Base-by-base conservation (phyloP, 495 filamentous ascomycete genomes). In the Mycothermus thermophilus region DNA sequence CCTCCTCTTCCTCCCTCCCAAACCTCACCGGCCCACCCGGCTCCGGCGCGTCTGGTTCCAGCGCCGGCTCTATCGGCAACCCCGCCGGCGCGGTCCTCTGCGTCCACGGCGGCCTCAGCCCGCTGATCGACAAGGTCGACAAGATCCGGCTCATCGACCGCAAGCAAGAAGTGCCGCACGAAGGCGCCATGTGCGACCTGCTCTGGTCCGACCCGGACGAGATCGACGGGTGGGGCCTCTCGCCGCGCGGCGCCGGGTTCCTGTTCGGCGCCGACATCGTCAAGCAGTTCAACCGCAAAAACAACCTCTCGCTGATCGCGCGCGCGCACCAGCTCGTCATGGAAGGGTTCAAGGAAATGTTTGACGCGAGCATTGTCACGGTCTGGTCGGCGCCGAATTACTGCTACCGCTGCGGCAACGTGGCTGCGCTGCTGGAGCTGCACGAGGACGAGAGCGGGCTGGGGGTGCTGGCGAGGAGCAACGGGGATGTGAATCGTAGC, bases 331-430 rank as follows among this genome's bases (percentile, higher is more conserved):
- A 97, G 59, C 74, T 97, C 16, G 90, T 97, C 22, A 97, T 96
- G 90, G 90, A 97, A 55, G 90, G 90, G 7, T 96, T 93, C 59
- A 96, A 96, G 57, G 90, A 95, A 62, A 95, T 95, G 88, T 95
- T 95, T 46, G 88, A 96, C 44, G 74, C 71, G 11, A 80, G 73
- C 15, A 94, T 97, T 38, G 90, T 97, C 4, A 97, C 90, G 0
- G 88, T 97, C 30, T 95, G 90, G 90, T 83, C 76, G 7, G 90
- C 90, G 30, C 90, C 90, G 2, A 97, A 97, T 54, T 97, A 97
- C 57, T 97, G 90, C 60, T 97, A 97, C 60, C 74, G 90, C 13
- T 97, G 90, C 46, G 90, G 90, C 0, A 97, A 97, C 46, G 92
- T 97, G 13, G 90, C 90, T 3, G 88, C 90, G 4, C 85, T 97